Conservation (phyloP, 352 stramenopile genomes). For the Globisporangium alternatum region DNA sequence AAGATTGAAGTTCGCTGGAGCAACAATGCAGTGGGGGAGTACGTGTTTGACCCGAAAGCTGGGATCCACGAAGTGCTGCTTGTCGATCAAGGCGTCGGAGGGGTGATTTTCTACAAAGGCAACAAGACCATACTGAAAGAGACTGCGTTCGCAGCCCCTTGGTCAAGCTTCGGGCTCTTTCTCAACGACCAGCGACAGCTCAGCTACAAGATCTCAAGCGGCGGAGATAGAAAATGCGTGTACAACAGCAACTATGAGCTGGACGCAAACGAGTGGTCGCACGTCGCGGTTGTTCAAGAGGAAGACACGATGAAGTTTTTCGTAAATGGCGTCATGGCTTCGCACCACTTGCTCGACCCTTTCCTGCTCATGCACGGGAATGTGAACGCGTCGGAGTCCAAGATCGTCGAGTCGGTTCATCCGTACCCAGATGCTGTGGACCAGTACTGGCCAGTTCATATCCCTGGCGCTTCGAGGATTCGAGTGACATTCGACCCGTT, state of each 20-base stretch:
- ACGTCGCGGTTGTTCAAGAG: constrained; percentile 67
- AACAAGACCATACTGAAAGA: constrained; percentile 61
- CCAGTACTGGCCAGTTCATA: constrained; percentile 69
- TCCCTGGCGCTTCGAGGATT: constrained; percentile 69
- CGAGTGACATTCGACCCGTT: constrained; percentile 73
- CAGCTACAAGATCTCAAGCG: constrained; percentile 61
- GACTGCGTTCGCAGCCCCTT: constrained; percentile 39
- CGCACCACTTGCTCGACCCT: constrained; percentile 61
- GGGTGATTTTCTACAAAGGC: constrained; percentile 70
- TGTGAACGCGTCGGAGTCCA: constrained; percentile 35
- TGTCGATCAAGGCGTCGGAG: constrained; percentile 46
- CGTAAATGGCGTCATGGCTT: constrained; percentile 63
- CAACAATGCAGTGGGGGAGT: constrained; percentile 25
- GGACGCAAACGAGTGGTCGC: constrained; percentile 57
- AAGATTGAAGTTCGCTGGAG: constrained; percentile 57
- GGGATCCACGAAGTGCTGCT: constrained; percentile 55
- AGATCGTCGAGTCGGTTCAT: constrained; percentile 64
- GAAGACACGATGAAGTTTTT: constrained; percentile 58
- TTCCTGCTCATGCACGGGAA: constrained; percentile 54
- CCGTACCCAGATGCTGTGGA: constrained; percentile 47
- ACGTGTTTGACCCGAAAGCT: constrained; percentile 52
- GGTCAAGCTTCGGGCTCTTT: constrained; percentile 73
- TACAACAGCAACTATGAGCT: constrained; percentile 70
- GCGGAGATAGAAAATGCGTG: constrained; percentile 50
- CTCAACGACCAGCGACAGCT: constrained; percentile 62